A percentile compares a stretch with the other conserved stretches of the same genome.
Evolutionary conservation across 1,284 basidiomycete genomes (phyloP).

Genomic region (Naganishia liquefaciens): DNA sequence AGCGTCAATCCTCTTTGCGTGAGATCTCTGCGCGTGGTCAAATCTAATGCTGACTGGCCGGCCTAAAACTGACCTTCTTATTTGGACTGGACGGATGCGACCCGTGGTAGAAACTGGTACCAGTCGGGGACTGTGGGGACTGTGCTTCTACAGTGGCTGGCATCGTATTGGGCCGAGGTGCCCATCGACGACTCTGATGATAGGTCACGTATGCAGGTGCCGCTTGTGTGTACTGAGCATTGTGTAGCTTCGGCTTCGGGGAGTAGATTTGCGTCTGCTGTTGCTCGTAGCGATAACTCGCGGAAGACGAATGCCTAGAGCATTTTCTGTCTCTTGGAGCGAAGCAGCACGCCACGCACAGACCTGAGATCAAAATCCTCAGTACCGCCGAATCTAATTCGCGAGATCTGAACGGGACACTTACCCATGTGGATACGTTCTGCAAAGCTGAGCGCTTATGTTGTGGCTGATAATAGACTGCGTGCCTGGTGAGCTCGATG

Average conservation of each 20-base stretch:
- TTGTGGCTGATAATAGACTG: no score
- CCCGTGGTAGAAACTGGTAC: conserved; percentile 20
- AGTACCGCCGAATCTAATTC: no score
- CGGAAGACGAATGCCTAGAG: conserved; percentile 14
- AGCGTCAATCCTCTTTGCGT: not conserved
- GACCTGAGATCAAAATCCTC: not conserved
- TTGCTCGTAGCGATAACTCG: not conserved
- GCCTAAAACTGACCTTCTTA: conserved; percentile 14
- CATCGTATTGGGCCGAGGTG: conserved; percentile 1
- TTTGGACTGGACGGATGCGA: conserved; percentile 12
- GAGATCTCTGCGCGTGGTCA: no score
- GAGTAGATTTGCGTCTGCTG: not conserved
- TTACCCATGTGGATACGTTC: no score
- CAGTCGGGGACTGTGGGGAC: conserved; percentile 1
- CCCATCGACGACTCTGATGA: not conserved
- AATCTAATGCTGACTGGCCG: not conserved
- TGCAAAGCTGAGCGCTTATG: no score
- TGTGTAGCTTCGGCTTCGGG: conserved; percentile 8
- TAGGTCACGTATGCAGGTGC: not conserved
- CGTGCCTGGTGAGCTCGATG: no score
- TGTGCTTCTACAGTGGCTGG: conserved; percentile 15
- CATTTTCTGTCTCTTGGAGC: conserved; percentile 17
- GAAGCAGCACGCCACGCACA: conserved; percentile 12
- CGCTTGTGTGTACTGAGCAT: not conserved
- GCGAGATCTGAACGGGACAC: no score